Evolutionary conservation across 768 basidiomycete species (phyloP).

Genomic region (Pleurotus platypus): DNA sequence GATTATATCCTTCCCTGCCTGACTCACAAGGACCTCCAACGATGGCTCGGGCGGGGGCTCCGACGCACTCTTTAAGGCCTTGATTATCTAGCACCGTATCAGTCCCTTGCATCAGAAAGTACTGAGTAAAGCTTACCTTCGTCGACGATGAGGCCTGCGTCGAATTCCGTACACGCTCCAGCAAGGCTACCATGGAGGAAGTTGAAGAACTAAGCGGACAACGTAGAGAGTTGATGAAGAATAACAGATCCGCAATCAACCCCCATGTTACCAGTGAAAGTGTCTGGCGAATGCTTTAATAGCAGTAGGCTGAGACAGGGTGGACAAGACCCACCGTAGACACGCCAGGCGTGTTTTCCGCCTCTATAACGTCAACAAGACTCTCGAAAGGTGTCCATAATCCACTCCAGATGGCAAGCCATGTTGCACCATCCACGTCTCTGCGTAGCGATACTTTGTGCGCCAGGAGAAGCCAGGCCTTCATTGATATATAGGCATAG

Average conservation of each 20-base stretch:
- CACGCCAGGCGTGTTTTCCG: conserved; percentile 38
- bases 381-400: conserved; percentile 70
- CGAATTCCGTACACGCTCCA: conserved; percentile 46
- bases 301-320: background rate
- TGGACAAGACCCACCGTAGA: conserved; percentile 29
- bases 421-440: conserved; percentile 24
- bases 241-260: conserved; percentile 62
- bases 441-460: conserved; percentile 28
- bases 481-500: conserved; percentile 64
- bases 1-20: conserved; percentile 58
- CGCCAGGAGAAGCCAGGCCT: conserved; percentile 66
- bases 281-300: conserved; percentile 33
- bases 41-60: conserved; percentile 47
- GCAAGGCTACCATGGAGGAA: conserved; percentile 42
- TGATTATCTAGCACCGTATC: conserved; percentile 38
- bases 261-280: conserved; percentile 51
- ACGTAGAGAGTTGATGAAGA: conserved; percentile 56
- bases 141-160: conserved; percentile 42
- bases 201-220: conserved; percentile 52
- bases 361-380: conserved; percentile 46
- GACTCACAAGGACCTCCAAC: conserved; percentile 46
- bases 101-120: conserved; percentile 5
- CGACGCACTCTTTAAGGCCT: conserved; percentile 47
- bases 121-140: conserved; percentile 35
- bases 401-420: conserved; percentile 65